Percentiles rank a stretch among this genome's conserved stretches.
These are phyloP conservation scores for Closterium sp. DNA, from an alignment of 139 green algal genomes.

Conservation along the genomic window DNA sequence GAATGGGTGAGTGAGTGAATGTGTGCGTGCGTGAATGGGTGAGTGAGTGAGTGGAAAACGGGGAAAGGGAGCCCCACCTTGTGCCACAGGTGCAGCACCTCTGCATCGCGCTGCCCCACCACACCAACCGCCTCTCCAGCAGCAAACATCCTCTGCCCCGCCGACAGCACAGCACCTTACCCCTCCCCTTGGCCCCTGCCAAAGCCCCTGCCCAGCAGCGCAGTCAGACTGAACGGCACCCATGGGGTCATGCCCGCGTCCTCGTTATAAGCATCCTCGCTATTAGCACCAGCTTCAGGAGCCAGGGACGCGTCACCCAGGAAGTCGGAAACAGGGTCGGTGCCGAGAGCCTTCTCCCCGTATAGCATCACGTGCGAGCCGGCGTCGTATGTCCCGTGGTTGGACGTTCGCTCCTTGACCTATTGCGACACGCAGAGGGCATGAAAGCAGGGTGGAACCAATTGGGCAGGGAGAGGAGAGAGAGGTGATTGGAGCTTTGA, in stretches of 20 bases:
- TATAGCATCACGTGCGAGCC: conserved; percentile 83
- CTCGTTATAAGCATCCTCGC: no score
- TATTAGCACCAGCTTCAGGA: no score
- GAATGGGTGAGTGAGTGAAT: no score
- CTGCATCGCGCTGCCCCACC: conserved; percentile 79
- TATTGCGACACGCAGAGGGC: neutral
- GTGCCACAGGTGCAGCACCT: conserved; percentile 71
- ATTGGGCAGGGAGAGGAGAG: neutral
- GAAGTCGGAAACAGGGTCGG: conserved; percentile 71
- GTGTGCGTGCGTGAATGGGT: no score
- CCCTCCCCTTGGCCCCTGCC: neutral
- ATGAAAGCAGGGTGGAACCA: no score
- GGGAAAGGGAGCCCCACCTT: conserved; percentile 11
- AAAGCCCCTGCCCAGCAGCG: no score
- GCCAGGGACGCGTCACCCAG: conserved; percentile 47
- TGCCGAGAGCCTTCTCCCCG: conserved; percentile 68
- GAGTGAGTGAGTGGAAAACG: neutral
- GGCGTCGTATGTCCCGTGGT: conserved; percentile 75
- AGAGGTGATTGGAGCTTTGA: neutral
- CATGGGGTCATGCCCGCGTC: no score
- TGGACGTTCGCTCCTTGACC: conserved; percentile 71
- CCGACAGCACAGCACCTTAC: neutral
- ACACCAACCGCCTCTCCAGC: neutral
- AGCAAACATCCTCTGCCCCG: conserved; percentile 3
- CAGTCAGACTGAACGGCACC: no score